phyloP scores from a whole-genome alignment of 306 rosid genomes.

The Mimosa pudica region DNA sequence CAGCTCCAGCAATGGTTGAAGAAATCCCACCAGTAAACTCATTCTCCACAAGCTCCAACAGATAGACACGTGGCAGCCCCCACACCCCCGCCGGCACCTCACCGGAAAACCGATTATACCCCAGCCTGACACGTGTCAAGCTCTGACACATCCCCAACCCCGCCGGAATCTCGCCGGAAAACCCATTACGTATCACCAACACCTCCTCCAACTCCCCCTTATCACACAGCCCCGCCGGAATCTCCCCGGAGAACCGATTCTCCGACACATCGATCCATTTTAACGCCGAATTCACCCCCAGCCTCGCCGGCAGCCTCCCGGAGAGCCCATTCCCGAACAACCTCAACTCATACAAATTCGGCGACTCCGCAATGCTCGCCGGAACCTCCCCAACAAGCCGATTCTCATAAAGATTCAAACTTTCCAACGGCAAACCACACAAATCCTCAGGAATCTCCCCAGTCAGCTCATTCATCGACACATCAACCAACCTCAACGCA shows the following conservation, averaged over 20 bases:
- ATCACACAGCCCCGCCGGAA: slow-evolving; percentile 72
- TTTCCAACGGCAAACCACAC: slow-evolving; percentile 61
- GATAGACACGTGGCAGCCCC: slow-evolving; percentile 72
- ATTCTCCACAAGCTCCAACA: slow-evolving; percentile 72
- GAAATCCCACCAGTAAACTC: slow-evolving; percentile 66
- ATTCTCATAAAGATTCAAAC: slow-evolving; percentile 81
- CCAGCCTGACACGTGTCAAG: slow-evolving; percentile 64
- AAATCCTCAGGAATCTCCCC: slow-evolving; percentile 77
- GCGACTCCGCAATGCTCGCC: slow-evolving; percentile 64
- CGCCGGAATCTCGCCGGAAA: slow-evolving; percentile 79
- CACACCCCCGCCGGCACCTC: slow-evolving; percentile 80
- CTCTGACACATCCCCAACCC: slow-evolving; percentile 68
- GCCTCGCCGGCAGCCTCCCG: slow-evolving; percentile 66
- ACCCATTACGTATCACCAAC: slow-evolving; percentile 52
- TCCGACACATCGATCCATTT: slow-evolving; percentile 68
- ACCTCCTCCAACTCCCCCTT: slow-evolving; percentile 66
- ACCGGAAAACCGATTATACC: slow-evolving; percentile 64
- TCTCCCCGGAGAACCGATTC: slow-evolving; percentile 65
- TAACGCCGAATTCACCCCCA: slow-evolving; percentile 64
- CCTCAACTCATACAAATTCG: slow-evolving; percentile 60
- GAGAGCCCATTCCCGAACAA: slow-evolving; percentile 66
- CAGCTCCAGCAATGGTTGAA: slow-evolving; percentile 70
- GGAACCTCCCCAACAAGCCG: slow-evolving; percentile 74
- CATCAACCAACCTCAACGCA: slow-evolving; percentile 62
- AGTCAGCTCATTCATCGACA: slow-evolving; percentile 71